A percentile compares a stretch with the other conserved stretches of the same genome.
Conservation (phyloP, 768 basidiomycete genomes). For the Amanita pallidorosea region DNA sequence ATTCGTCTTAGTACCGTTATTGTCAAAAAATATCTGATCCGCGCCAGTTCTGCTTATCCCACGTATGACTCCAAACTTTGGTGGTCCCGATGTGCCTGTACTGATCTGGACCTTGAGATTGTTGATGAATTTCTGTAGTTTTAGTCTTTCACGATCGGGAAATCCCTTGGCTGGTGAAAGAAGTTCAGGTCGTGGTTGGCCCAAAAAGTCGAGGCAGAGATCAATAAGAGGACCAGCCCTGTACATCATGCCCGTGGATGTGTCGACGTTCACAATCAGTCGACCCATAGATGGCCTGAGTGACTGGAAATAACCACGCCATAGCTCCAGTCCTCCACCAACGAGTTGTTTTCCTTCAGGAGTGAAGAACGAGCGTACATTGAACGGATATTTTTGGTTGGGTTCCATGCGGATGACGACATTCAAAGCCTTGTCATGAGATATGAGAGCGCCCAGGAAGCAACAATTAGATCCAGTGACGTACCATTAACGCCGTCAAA, state of each 20-base stretch:
- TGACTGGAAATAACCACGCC: constrained; percentile 78
- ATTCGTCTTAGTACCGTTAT: constrained; percentile 25
- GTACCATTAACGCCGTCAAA: constrained; percentile 47
- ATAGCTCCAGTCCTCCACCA: constrained; percentile 55
- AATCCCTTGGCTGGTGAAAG: constrained; percentile 26
- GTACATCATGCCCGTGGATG: constrained; percentile 70
- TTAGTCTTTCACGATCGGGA: constrained; percentile 39
- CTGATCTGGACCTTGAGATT: constrained; percentile 20
- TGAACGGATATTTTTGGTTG: constrained; percentile 55
- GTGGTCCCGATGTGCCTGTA: constrained; percentile 8
- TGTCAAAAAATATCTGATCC: constrained; percentile 33
- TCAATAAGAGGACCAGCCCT: constrained; percentile 47
- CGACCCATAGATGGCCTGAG: constrained; percentile 55
- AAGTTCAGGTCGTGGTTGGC: constrained; percentile 6
- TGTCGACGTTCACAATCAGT: constrained; percentile 69
- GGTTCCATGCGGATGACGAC: constrained; percentile 72
- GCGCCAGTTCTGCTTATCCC: constrained; percentile 45
- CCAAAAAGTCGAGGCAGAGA: constrained; percentile 47
- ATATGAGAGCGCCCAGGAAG: not conserved
- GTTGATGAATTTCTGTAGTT: constrained; percentile 24
- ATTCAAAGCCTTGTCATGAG: constrained; percentile 45
- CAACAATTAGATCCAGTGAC: constrained; percentile 7
- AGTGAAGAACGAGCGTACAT: constrained; percentile 68
- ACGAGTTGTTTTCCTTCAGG: constrained; percentile 38
- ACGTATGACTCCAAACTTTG: constrained; percentile 37